A percentile compares a stretch with the other conserved stretches of the same genome.
phyloP scores from a whole-genome alignment of 1,284 basidiomycete genomes.

The Sanghuangporus baumii region DNA sequence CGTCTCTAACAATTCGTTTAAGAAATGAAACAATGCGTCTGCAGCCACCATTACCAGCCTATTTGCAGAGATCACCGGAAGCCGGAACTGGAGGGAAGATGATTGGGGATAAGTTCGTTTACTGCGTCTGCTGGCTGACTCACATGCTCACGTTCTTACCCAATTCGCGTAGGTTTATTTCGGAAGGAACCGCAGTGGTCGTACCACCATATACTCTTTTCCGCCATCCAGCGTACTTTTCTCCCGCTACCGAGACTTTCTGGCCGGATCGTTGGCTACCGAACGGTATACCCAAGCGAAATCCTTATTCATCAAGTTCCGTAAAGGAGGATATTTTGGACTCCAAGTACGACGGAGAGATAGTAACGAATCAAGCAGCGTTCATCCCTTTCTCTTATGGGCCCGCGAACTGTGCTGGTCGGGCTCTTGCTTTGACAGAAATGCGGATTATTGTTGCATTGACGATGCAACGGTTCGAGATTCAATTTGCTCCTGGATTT shows the following conservation, averaged over 20 bases:
- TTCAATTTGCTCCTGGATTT: constrained; percentile 8
- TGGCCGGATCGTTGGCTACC: constrained; percentile 39
- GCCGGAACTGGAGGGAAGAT: constrained; percentile 14
- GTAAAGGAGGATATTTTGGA: not conserved
- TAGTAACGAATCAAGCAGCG: constrained; percentile 31
- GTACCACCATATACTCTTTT: constrained; percentile 45
- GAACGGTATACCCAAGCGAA: too few species aligned
- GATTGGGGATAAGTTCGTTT: constrained; percentile 14
- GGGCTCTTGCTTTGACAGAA: constrained; percentile 30
- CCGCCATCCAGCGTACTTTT: constrained; percentile 34
- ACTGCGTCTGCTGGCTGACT: not conserved
- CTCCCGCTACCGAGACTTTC: constrained; percentile 32
- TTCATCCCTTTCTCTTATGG: constrained; percentile 32
- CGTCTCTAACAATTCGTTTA: not conserved
- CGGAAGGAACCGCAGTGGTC: constrained; percentile 43
- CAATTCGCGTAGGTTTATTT: constrained; percentile 35
- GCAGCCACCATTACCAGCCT: constrained; percentile 9
- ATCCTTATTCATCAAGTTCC: not conserved
- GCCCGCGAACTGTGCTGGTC: constrained; percentile 31
- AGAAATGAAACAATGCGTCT: constrained; percentile 16
- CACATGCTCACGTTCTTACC: not conserved
- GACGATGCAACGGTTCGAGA: constrained; percentile 28
- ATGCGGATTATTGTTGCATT: constrained; percentile 25
- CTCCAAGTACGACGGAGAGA: not conserved
- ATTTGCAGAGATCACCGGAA: constrained; percentile 12